phyloP scores from a whole-genome alignment of 768 basidiomycete species.

The Hebeloma cylindrosporum region DNA sequence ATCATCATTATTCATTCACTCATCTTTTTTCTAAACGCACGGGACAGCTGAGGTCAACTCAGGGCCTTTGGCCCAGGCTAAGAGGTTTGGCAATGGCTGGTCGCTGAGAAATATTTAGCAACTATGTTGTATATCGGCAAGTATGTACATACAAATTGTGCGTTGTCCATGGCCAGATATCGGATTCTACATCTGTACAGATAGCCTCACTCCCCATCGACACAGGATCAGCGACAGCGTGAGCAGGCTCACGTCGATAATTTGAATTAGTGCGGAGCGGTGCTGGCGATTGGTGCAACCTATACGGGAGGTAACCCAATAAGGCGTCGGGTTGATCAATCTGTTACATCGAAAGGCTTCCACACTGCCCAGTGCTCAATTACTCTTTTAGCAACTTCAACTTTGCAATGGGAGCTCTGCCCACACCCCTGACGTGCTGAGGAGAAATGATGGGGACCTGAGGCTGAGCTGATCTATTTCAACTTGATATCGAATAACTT shows the following conservation, averaged over 20 bases:
- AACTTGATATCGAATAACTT: conserved; percentile 8
- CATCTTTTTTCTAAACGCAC: too few relatives aligned
- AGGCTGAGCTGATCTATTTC: conserved; percentile 13
- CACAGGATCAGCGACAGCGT: conserved; percentile 18
- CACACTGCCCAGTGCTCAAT: conserved; percentile 7
- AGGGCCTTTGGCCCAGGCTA: too few relatives aligned
- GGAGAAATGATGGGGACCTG: conserved; percentile 22
- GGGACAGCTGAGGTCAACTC: too few relatives aligned
- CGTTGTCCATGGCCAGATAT: too few relatives aligned
- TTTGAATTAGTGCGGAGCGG: conserved; percentile 24
- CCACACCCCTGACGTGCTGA: conserved; percentile 20
- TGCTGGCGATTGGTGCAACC: conserved; percentile 12
- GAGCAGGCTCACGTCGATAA: conserved; percentile 19
- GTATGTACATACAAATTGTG: too few relatives aligned
- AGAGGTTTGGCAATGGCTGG: too few relatives aligned
- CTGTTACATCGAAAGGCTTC: conserved; percentile 1
- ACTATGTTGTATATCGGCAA: too few relatives aligned
- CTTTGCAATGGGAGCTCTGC: conserved; percentile 6
- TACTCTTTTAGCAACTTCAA: conserved; percentile 11
- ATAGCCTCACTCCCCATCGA: conserved; percentile 20
- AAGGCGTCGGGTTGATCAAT: conserved; percentile 8
- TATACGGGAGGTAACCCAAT: conserved; percentile 18
- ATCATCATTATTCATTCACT: too few relatives aligned
- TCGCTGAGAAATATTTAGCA: too few relatives aligned
- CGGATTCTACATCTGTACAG: conserved; percentile 20